phyloP scores from a whole-genome alignment of 192 early-diverging fungal species.

The Podila verticillata region DNA sequence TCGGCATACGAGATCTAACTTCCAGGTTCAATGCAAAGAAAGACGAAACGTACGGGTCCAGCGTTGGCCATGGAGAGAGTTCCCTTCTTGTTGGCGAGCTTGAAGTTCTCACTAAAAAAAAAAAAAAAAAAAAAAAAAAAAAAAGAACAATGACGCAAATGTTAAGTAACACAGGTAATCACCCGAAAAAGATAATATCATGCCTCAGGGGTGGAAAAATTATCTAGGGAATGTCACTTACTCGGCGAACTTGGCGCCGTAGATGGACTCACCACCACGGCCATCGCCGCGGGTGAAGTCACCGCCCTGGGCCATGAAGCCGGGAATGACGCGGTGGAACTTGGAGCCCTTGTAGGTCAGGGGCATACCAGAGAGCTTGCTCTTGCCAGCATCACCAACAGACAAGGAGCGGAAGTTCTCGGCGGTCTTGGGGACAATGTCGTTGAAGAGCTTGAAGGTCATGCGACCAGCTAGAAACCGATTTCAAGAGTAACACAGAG shows the following conservation, averaged over 20 bases:
- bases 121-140: constrained; percentile 1
- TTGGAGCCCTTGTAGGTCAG: constrained; percentile 63
- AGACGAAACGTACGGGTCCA: constrained; percentile 57
- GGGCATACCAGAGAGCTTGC: constrained; percentile 66
- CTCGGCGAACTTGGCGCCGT: constrained; percentile 90
- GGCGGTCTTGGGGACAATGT: constrained; percentile 91
- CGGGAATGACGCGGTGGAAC: constrained; percentile 69
- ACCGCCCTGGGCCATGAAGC: constrained; percentile 69
- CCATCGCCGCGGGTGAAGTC: constrained; percentile 74
- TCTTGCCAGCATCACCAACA: constrained; percentile 69
- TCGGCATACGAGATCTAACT: too few relatives aligned
- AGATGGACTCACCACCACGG: constrained; percentile 82
- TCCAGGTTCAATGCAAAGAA: too few relatives aligned
- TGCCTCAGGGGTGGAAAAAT: too few relatives aligned
- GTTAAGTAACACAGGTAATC: constrained; percentile 2
- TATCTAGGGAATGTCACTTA: constrained; percentile 29
- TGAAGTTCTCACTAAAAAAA: constrained; percentile 82
- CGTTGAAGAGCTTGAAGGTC: constrained; percentile 75
- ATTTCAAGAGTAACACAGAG: background rate
- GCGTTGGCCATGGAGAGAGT: constrained; percentile 80
- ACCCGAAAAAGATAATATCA: background rate
- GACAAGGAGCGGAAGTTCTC: constrained; percentile 91
- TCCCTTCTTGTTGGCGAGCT: constrained; percentile 81
- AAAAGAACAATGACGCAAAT: background rate
- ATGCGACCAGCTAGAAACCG: constrained; percentile 55